Base-by-base conservation (phyloP, 73 alveolate species). In the Tetrahymena borealis region DNA sequence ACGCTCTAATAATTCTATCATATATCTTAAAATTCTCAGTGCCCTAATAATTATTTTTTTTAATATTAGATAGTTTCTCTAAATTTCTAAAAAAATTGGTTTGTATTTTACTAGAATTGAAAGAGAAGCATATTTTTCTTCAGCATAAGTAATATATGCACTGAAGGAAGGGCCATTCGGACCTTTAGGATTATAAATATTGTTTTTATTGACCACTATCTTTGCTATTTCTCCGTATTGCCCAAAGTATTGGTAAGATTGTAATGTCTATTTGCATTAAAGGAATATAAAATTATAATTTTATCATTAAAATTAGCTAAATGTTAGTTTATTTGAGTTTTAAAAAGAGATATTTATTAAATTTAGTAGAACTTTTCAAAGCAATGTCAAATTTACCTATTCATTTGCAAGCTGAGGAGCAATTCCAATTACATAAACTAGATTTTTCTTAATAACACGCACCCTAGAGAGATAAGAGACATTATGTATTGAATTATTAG, bases 391-490 rank as follows among this genome's bases (percentile, higher is more conserved):
- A 4, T 7, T 78, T 78, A 92, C 94, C 38, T 97, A 94, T 33
- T 97, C 97, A n/a, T 90, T 92, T 18, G 98, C 99, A 16, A 97
- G 91, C 32, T 93, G 85, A 24, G 98, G 98, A 20, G 98, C 95
- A 11, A 97, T 77, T 12, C 99, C 99, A 12, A 97, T 97, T 18
- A 96, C 97, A 90, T 97, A 97, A 13, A 97, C 98, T 37, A 97
- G 90, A 85, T 97, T 96, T 95, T 97, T 97, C 94, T 95, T 92
- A 8, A 97, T 94, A 33, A 97, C 96, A 90, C 99, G 91, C 39
- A 96, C 91, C 39, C 91, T 60, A 7, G 85, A 60, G 85, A 60
- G 85, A 20, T 60, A 35, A 60, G 85, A 60, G 13, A 60, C 85
- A 60, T 60, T 60, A 60, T 60, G 85, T 60, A 20, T 60, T 60